Base-by-base conservation (phyloP, 371 early-diverging fungal genomes). In the Conidiobolus incongruus region DNA sequence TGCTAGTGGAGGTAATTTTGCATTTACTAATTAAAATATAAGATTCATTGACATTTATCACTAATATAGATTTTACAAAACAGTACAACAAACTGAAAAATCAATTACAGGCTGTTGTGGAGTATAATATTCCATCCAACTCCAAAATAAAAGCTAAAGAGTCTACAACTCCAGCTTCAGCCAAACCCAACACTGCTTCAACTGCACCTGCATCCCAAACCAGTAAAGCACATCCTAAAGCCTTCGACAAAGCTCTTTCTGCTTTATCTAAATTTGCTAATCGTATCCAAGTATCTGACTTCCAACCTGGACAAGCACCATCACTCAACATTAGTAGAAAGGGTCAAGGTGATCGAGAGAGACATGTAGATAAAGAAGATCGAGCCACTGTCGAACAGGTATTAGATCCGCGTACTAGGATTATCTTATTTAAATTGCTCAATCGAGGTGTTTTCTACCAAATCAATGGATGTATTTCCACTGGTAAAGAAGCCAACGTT, bases 401-500 rank as follows among this genome's bases (percentile, higher is more conserved):
- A 1, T 60, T 99, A 20, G 99, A 99, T 61, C 92, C 90, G 8
- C 81, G 94, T 38, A 98, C 99, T 6, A 75, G 93, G 45, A 83
- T 85, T 32, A 95, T 99, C 48, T 59, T 99, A 22, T 85, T 91
- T 61, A 98, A 96, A 58, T 66, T 99, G 65, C 57, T 94, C 48
- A 90, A 87, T 56, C 63, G 81, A 35, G 78, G 81, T 39, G 62
- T 90, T 20, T 74, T 99, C 45, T 73, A 77, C 47, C 90, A 90
- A 48, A 76, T 99, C 50, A 81, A 90, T 49, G 99, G 99, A 1
- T 91, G 96, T 63, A 81, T 99, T 36, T 83, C 83, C 55, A 97
- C 95, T 0, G 99, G 99, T 15, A 98, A 98, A 62, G 99, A 99
- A 59, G 96, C 96, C 51, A 96, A 93, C 52, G 96, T 96, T 17